Base-by-base conservation (phyloP, 1,284 basidiomycete genomes). In the Ustilago cynodontis region DNA sequence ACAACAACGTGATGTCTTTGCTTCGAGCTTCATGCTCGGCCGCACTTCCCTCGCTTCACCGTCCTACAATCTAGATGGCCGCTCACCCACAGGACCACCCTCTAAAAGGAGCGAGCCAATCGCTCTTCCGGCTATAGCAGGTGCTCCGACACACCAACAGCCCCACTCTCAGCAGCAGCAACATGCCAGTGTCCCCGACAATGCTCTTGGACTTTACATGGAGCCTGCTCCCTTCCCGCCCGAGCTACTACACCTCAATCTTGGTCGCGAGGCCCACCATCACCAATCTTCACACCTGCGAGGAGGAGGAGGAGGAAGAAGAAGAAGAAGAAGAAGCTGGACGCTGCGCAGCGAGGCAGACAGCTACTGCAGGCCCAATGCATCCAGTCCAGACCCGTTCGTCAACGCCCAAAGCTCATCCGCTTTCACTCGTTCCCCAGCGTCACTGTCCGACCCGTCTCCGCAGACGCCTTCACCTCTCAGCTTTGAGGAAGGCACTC, bases 161-260 rank as follows among this genome's bases (percentile, higher is more conserved):
- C 18, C 37, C 16, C 45, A 47, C 8, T 26, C 14, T 16, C 47
- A 28, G 13, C 22, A 49, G 47, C 47, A 18, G 22, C 47, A 49
- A 6, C 58, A 55, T 33, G 56, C 51, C 4, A 29, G 28, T 16
- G 16, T 20, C 28, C 28, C 54, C 22, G 49, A 47, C 31, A 71
- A 71, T 16, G 63, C 64, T 31, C 69, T 71, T n/a, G 64, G 64
- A 18, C 59, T 71, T 55, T 56, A 43, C 31, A 29, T 66, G 52
- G 69, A 71, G 59, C 59, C 64, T 8, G 24, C 43, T 4, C 43
- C 59, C 20, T 66, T 66, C 18, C 64, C 59, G 0, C 28, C 63
- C 6, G 59, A 62, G 59, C 47, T 59, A 7, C 16, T 66, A 45
- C 59, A 39, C 8, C 49, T 71, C 29, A 51, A 71, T 16, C 37